Conservation (phyloP, 371 early-diverging fungal species). For the Coemansia sp. region DNA sequence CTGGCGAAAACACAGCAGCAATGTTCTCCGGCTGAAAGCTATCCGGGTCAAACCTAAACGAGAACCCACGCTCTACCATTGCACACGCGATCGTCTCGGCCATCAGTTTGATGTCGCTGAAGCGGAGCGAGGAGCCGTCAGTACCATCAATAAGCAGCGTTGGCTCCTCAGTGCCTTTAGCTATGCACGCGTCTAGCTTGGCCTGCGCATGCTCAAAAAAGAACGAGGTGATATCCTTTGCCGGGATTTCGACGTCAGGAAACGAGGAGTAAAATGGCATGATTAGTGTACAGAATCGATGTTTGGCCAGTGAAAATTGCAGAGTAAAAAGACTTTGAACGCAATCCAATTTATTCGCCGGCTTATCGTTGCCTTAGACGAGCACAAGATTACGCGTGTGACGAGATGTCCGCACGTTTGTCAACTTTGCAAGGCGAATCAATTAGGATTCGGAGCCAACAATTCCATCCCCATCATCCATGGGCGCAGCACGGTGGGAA, state of each 20-base stretch:
- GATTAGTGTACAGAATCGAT: neutral
- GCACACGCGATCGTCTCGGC: slow-evolving; percentile 17
- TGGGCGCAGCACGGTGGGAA: slow-evolving; percentile 73
- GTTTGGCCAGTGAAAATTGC: neutral
- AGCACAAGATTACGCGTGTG: no score
- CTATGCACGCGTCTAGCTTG: neutral
- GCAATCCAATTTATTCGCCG: no score
- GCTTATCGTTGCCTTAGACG: no score
- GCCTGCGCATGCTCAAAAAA: slow-evolving; percentile 27
- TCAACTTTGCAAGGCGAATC: neutral
- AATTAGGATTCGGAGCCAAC: slow-evolving; percentile 11
- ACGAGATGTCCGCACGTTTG: no score
- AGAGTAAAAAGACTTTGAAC: neutral
- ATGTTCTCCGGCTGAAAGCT: neutral
- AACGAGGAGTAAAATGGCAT: slow-evolving; percentile 40
- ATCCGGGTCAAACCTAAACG: neutral
- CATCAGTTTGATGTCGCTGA: slow-evolving; percentile 21
- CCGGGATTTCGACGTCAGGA: slow-evolving; percentile 19
- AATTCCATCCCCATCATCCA: slow-evolving; percentile 59
- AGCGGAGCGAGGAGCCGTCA: slow-evolving; percentile 8
- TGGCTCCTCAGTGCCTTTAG: slow-evolving; percentile 2
- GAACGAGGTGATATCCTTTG: slow-evolving; percentile 26
- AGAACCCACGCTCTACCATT: slow-evolving; percentile 6
- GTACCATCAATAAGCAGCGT: slow-evolving; percentile 14
- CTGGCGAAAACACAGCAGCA: slow-evolving; percentile 13